Evolutionary conservation across 768 basidiomycete species (phyloP).

Genomic region (Leucocoprinus leucothites): DNA sequence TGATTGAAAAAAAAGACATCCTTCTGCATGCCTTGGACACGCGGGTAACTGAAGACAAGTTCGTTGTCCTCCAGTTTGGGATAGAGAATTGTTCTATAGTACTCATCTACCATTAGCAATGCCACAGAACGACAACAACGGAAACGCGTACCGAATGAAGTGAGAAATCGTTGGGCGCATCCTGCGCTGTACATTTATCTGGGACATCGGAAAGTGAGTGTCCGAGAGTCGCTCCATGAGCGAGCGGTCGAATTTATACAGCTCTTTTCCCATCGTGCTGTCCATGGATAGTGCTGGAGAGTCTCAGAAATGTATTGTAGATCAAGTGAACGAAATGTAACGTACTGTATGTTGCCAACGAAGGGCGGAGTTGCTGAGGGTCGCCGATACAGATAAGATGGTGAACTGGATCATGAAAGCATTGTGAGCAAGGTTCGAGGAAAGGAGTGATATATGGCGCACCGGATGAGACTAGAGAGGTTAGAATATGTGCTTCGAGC

Average conservation of each 20-base stretch:
- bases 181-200: constrained; percentile 67
- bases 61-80: constrained; percentile 56
- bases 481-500: constrained; percentile 72
- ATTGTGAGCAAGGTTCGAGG: not conserved
- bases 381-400: constrained; percentile 83
- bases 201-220: constrained; percentile 61
- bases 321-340: constrained; percentile 6
- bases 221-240: constrained; percentile 71
- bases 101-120: not conserved
- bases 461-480: constrained; percentile 54
- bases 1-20: constrained; percentile 72
- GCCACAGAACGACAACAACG: not conserved
- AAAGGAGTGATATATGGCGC: not conserved
- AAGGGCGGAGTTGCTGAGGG: constrained; percentile 72
- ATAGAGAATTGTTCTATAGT: constrained; percentile 56
- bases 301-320: not conserved
- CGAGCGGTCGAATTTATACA: constrained; percentile 70
- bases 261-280: constrained; percentile 44
- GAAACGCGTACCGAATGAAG: constrained; percentile 44
- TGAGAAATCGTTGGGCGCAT: constrained; percentile 73
- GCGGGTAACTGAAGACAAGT: constrained; percentile 45
- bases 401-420: constrained; percentile 32
- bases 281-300: constrained; percentile 65
- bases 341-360: constrained; percentile 58
- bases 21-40: constrained; percentile 38